These are phyloP conservation scores for Priceomyces castillae DNA, from an alignment of 805 yeast species.

Conservation along the genomic window DNA sequence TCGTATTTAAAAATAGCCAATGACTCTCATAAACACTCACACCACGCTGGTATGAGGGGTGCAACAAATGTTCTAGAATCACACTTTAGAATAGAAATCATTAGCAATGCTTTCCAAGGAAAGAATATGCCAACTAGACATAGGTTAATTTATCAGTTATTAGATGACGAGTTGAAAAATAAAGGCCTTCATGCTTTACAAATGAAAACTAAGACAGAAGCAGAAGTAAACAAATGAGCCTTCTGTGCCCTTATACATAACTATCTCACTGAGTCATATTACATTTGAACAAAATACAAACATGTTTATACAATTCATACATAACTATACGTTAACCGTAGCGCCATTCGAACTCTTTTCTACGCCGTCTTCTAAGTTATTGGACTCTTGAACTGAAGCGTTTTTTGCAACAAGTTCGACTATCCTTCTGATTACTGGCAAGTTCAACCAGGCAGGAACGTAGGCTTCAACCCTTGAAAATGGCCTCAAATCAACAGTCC, in stretches of 20 bases:
- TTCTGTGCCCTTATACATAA: not conserved
- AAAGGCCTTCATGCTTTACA: conserved; percentile 88
- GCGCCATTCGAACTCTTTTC: conserved; percentile 3
- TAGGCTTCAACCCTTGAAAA: conserved; percentile 83
- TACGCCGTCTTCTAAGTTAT: conserved; percentile 10
- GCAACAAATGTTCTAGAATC: conserved; percentile 73
- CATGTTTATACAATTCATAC: conserved; percentile 6
- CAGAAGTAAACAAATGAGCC: conserved; percentile 12
- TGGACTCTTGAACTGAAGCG: conserved; percentile 64
- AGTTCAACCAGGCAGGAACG: conserved; percentile 90
- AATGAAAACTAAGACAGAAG: conserved; percentile 68
- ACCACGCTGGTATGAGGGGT: conserved; percentile 78
- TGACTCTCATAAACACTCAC: conserved; percentile 86
- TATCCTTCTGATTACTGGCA: conserved; percentile 84
- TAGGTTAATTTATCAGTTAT: conserved; percentile 62
- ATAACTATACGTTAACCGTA: conserved; percentile 4
- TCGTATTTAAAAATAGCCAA: conserved; percentile 54
- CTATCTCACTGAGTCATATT: not conserved
- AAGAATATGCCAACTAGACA: conserved; percentile 72
- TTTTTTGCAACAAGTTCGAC: conserved; percentile 85
- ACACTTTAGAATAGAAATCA: conserved; percentile 74
- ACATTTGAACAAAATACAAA: conserved; percentile 6
- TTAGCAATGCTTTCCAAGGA: conserved; percentile 66
- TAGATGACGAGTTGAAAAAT: conserved; percentile 67
- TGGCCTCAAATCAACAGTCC: conserved; percentile 69